Percentiles rank a stretch among this genome's conserved stretches.
Conservation (phyloP, 805 yeast species). For the Kregervanrija fluxuum region DNA sequence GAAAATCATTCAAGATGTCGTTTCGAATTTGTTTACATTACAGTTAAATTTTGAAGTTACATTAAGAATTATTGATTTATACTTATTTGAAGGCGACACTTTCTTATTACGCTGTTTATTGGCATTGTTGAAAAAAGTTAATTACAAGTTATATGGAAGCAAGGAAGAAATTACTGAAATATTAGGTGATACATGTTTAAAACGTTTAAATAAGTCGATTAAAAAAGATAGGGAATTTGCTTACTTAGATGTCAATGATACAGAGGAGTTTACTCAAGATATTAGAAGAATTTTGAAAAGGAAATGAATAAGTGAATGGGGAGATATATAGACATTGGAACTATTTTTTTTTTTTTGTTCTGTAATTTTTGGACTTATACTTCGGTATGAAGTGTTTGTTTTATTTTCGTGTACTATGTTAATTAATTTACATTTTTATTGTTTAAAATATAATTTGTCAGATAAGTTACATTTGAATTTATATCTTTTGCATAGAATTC, state of each 20-base stretch:
- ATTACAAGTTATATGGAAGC: slow-evolving; percentile 45
- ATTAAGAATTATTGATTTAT: slow-evolving; percentile 48
- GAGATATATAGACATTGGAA: not conserved
- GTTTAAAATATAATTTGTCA: no score
- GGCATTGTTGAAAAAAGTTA: slow-evolving; percentile 43
- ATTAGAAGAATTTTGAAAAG: slow-evolving; percentile 34
- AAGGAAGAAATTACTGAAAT: slow-evolving; percentile 37
- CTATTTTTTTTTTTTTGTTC: not conserved
- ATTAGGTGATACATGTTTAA: slow-evolving; percentile 31
- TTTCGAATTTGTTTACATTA: slow-evolving; percentile 39
- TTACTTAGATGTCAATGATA: slow-evolving; percentile 43
- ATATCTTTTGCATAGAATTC: no score
- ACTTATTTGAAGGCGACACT: slow-evolving; percentile 54
- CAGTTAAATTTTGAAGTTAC: slow-evolving; percentile 40
- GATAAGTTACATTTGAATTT: no score
- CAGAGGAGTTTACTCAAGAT: slow-evolving; percentile 38
- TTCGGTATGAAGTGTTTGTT: not conserved
- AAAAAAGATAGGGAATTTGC: slow-evolving; percentile 12
- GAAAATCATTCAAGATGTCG: slow-evolving; percentile 36
- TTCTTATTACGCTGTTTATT: slow-evolving; percentile 45
- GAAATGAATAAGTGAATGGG: not conserved
- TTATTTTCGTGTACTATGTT: not conserved
- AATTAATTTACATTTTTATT: no score
- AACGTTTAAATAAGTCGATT: slow-evolving; percentile 17
- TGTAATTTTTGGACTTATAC: not conserved